These are phyloP conservation scores for Colletotrichum lini DNA, from an alignment of 2,329 filamentous ascomycete species.

Conservation along the genomic window DNA sequence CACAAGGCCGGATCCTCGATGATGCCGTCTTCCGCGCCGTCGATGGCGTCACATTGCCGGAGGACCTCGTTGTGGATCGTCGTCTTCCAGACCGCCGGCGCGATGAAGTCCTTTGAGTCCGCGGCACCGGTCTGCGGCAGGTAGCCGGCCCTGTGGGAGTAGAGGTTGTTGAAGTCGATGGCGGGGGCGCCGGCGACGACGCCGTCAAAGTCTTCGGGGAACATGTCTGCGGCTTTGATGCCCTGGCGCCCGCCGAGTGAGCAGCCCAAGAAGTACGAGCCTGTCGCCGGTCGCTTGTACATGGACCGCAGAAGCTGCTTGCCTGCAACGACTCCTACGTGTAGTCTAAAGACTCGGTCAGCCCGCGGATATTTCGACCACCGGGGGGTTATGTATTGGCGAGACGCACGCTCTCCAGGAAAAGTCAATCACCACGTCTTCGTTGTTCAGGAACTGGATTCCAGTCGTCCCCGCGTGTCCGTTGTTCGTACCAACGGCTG, in stretches of 20 bases:
- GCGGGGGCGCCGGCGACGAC: constrained; percentile 65
- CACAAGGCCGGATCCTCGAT: constrained; percentile 61
- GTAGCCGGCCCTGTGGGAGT: constrained; percentile 57
- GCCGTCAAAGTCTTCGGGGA: constrained; percentile 67
- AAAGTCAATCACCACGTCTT: constrained; percentile 55
- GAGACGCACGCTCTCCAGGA: constrained; percentile 49
- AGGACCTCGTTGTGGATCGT: constrained; percentile 55
- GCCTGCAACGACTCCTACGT: constrained; percentile 63
- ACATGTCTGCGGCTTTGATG: constrained; percentile 59
- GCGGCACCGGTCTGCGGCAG: constrained; percentile 54
- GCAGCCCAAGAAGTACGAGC: constrained; percentile 67
- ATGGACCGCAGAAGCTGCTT: constrained; percentile 63
- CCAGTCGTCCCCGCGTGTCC: constrained; percentile 63
- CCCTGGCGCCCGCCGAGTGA: constrained; percentile 69
- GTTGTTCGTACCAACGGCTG: constrained; percentile 64
- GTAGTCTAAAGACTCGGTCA: constrained; percentile 48
- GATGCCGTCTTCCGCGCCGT: constrained; percentile 63
- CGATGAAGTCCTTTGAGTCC: constrained; percentile 47
- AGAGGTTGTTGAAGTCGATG: constrained; percentile 52
- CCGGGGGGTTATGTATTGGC: too few species aligned
- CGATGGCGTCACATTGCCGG: constrained; percentile 62
- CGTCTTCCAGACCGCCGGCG: constrained; percentile 24
- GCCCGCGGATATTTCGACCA: not conserved
- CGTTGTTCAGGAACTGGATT: constrained; percentile 51
- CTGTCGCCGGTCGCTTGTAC: constrained; percentile 57